Evolutionary conservation across 371 early-diverging fungal genomes (phyloP).

Genomic region (Actinomortierella wolfii): DNA sequence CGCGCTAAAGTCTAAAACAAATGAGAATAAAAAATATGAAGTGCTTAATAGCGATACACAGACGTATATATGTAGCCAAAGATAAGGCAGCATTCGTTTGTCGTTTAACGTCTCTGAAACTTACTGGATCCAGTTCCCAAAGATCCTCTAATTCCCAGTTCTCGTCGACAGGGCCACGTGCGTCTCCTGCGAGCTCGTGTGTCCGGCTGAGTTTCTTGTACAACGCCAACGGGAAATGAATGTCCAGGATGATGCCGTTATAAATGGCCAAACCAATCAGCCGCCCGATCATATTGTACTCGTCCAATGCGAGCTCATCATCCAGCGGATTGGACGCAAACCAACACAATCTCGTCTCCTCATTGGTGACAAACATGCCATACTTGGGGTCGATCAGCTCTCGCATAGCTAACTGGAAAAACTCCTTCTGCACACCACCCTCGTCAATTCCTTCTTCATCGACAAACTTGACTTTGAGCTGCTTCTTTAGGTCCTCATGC

Average conservation of each 20-base stretch:
- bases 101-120: conserved; percentile 1
- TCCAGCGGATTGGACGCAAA: conserved; percentile 75
- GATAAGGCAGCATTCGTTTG: too few relatives aligned
- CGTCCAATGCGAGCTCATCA: conserved; percentile 67
- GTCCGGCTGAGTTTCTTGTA: conserved; percentile 84
- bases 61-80: neutral
- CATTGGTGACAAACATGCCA: conserved; percentile 84
- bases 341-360: conserved; percentile 87
- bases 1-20: conserved; percentile 64
- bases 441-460: conserved; percentile 91
- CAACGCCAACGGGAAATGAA: conserved; percentile 87
- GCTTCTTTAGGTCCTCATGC: conserved; percentile 81
- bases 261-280: conserved; percentile 94
- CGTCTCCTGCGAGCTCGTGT: conserved; percentile 20
- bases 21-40: neutral
- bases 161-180: conserved; percentile 47
- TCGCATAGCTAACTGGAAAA: conserved; percentile 89
- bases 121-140: conserved; percentile 60
- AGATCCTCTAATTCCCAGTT: conserved; percentile 66
- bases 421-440: conserved; percentile 97
- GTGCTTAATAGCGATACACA: too few relatives aligned
- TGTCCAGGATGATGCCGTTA: conserved; percentile 89
- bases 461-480: conserved; percentile 87
- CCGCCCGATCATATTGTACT: conserved; percentile 86
- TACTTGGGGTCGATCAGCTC: conserved; percentile 92